These are phyloP conservation scores for Pueraria montana DNA, from an alignment of 306 rosid genomes.

Conservation along the genomic window DNA sequence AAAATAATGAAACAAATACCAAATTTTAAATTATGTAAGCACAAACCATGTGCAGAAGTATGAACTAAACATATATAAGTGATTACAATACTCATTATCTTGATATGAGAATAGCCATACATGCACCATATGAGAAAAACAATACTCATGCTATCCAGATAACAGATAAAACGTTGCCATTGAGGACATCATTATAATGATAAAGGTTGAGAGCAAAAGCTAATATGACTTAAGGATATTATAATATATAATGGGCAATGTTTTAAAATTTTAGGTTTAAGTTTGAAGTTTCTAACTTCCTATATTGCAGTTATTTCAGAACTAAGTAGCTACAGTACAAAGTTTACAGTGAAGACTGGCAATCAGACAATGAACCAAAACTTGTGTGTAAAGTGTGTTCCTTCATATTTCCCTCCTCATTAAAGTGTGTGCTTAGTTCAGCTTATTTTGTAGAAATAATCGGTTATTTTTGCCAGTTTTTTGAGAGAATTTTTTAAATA, in stretches of 20 bases:
- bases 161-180: background rate
- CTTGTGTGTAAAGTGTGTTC: background rate
- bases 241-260: background rate
- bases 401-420: background rate
- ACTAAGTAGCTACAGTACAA: background rate
- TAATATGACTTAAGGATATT: background rate
- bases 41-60: constrained; percentile 3
- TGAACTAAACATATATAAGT: constrained; percentile 3
- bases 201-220: background rate
- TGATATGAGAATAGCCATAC: background rate
- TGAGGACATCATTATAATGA: background rate
- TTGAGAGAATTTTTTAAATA: background rate
- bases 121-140: background rate
- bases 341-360: background rate
- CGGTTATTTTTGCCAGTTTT: background rate
- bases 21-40: background rate
- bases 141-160: background rate
- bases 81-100: constrained; percentile 1
- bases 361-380: background rate
- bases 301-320: background rate
- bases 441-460: background rate
- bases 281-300: background rate
- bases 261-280: background rate
- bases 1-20: constrained; percentile 34
- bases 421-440: background rate